Conservation (phyloP, 2,329 filamentous ascomycete species). For the Colletotrichum cordylinicola region DNA sequence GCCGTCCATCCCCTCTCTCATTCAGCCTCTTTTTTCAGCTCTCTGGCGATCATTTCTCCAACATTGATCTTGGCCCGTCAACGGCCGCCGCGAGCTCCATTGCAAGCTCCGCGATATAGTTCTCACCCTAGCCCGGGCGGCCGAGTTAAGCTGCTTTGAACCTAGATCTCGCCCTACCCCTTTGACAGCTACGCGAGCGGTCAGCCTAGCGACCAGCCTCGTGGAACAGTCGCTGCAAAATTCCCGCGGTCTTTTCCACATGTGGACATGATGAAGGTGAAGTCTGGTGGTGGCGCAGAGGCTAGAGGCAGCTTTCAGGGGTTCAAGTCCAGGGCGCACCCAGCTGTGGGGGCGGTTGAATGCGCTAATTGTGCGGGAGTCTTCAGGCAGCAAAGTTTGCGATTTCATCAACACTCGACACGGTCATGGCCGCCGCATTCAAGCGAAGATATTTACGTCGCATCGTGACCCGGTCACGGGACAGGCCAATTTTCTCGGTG, state of each 20-base stretch:
- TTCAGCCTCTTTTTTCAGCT: constrained; percentile 3
- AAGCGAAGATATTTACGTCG: neutral
- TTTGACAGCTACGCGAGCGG: neutral
- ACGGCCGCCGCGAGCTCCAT: neutral
- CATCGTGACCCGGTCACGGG: neutral
- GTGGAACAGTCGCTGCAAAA: neutral
- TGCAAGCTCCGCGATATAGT: neutral
- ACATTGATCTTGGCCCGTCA: neutral
- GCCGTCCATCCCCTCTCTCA: neutral
- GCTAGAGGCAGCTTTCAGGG: neutral
- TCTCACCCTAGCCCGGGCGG: neutral
- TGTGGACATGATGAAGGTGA: neutral
- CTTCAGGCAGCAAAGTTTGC: neutral
- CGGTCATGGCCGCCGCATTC: neutral
- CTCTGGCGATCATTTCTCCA: neutral
- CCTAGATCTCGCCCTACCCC: neutral
- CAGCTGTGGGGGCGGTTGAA: neutral
- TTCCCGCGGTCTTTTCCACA: neutral
- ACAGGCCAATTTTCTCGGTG: neutral
- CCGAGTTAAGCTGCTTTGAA: neutral
- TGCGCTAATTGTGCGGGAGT: neutral
- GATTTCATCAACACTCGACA: neutral
- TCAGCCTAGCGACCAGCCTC: constrained; percentile 1
- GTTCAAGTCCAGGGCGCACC: neutral
- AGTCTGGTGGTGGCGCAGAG: neutral